Evolutionary conservation across 805 yeast genomes (phyloP), one percentile per base, ranked within the genome.

Genomic region (Lachancea kluyveri): DNA sequence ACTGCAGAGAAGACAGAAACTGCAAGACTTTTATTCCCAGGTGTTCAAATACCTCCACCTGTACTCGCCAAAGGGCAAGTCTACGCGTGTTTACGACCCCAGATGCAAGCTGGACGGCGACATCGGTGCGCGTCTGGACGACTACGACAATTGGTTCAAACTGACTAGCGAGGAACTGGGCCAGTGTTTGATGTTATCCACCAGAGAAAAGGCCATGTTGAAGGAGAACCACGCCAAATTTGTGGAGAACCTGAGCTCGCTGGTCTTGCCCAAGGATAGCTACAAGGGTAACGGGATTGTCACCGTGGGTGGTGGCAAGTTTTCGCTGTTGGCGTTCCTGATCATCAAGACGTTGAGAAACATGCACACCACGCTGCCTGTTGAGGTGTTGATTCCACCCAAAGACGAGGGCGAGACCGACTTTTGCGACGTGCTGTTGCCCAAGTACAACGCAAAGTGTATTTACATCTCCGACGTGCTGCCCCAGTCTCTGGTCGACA

Each of bases 301-400:
- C 0, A 72, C 74, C 35, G 77, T 80, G 27, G 90, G 85, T n/a
- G 90, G 90, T 28, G 84, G 84, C 3, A 67, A 66, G 37, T 80
- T 72, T 46, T 77, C 82, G 29, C 72, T 83, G 72, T 55, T 80
- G 17, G 64, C 81, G 1, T 55, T 77, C 17, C 50, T 77, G 5
- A 67, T 79, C 7, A 59, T 80, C 6, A 60, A 63, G 40, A 56
- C 64, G 28, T 44, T 86, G 30, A 64, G 95, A 47, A 72, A 75
- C 23, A 62, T 70, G 6, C 86, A 90, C 3, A 74, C 82, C 3
- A 67, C 65, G 9, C 57, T 80, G 21, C 95, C 96, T 0, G 75
- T 87, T 13, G 96, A 87, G 62, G 81, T 87, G 7, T 69, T 84
- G 42, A 74, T 87, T 42, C 94, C 94, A 6, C 68, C 73, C 22